phyloP scores from a whole-genome alignment of 148 eudicot species.

The Rhododendron ovatum region DNA sequence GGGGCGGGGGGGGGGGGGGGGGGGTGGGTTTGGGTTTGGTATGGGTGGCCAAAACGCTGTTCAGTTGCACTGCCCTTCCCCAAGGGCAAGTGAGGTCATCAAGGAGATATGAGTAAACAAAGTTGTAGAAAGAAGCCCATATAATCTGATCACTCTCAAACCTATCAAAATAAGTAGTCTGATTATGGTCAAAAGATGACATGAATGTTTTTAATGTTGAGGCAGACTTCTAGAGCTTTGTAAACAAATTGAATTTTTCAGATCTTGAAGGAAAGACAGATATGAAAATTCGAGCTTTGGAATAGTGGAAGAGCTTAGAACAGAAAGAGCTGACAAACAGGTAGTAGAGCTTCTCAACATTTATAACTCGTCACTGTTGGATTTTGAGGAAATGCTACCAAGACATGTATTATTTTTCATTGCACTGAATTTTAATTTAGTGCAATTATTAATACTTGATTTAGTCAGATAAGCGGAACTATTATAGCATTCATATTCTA shows the following conservation, averaged over 20 bases:
- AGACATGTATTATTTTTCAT: not conserved
- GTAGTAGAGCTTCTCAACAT: slow-evolving; percentile 22
- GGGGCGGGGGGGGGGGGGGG: too few species aligned
- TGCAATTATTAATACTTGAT: too few species aligned
- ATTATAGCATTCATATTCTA: too few species aligned
- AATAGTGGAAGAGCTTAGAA: slow-evolving; percentile 73
- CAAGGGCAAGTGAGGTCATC: not conserved
- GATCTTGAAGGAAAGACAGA: slow-evolving; percentile 94
- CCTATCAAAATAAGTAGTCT: not conserved
- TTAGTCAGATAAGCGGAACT: too few species aligned
- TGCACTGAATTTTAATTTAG: too few species aligned
- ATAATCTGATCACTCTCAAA: not conserved
- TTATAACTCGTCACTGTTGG: not conserved
- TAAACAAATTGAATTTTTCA: slow-evolving; percentile 16
- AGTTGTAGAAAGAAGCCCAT: not conserved
- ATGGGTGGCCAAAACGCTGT: not conserved
- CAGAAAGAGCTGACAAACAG: slow-evolving; percentile 89
- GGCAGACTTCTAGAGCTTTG: not conserved
- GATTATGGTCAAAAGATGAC: not conserved
- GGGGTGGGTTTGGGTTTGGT: not conserved
- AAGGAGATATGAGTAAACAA: not conserved
- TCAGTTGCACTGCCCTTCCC: not conserved
- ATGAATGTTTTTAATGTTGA: not conserved
- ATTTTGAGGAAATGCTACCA: not conserved
- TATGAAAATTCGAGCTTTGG: slow-evolving; percentile 67